These are phyloP conservation scores for Linderina pennispora DNA, from an alignment of 192 early-diverging fungal genomes.

Conservation along the genomic window DNA sequence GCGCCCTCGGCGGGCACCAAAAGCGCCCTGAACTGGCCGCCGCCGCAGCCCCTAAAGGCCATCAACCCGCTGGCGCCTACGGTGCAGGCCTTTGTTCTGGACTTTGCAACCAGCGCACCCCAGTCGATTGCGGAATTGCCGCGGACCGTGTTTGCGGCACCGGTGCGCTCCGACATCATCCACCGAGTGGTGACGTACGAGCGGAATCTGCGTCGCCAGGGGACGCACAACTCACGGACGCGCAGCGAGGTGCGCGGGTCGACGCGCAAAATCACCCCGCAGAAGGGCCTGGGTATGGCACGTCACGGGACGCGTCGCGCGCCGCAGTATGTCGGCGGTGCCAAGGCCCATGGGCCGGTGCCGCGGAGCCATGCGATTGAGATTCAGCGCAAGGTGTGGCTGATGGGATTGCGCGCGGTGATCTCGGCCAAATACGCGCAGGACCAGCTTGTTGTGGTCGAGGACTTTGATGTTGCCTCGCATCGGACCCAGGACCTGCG, in stretches of 20 bases:
- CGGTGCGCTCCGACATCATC: constrained; percentile 74
- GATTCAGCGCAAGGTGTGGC: constrained; percentile 82
- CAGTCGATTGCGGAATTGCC: constrained; percentile 67
- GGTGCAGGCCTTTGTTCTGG: constrained; percentile 69
- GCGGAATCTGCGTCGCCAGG: constrained; percentile 68
- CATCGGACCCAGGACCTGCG: constrained; percentile 54
- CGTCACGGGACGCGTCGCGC: constrained; percentile 77
- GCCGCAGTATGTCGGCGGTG: constrained; percentile 85
- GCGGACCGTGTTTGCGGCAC: constrained; percentile 67
- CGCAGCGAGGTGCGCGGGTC: constrained; percentile 82
- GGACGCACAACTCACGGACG: constrained; percentile 77
- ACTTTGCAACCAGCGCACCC: constrained; percentile 67
- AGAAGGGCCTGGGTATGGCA: constrained; percentile 93
- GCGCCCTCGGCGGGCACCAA: constrained; percentile 30
- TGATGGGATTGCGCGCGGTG: constrained; percentile 73
- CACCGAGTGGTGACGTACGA: constrained; percentile 86
- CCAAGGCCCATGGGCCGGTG: constrained; percentile 83
- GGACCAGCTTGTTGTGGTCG: constrained; percentile 83
- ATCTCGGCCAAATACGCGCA: constrained; percentile 85
- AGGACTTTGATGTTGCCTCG: constrained; percentile 52
- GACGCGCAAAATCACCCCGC: constrained; percentile 72
- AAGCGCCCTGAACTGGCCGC: constrained; percentile 31
- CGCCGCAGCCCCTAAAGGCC: constrained; percentile 18
- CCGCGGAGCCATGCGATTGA: constrained; percentile 78
- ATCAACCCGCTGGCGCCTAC: constrained; percentile 36